phyloP scores from a whole-genome alignment of 2,329 filamentous ascomycete genomes.

The Trichoderma aggressivum region DNA sequence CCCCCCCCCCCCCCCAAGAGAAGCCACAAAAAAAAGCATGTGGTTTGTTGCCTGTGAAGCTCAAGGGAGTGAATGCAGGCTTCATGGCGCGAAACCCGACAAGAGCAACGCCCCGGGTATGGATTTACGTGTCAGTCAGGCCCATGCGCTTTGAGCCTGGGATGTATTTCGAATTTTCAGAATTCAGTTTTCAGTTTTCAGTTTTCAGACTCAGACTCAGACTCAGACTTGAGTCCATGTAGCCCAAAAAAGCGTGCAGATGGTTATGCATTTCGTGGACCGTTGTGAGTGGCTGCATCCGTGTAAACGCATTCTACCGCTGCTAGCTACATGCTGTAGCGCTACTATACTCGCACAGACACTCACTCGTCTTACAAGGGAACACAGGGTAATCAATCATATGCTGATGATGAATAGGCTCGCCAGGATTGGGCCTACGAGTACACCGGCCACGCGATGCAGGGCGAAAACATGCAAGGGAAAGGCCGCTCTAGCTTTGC shows the following conservation, averaged over 20 bases:
- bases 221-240: neutral
- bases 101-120: neutral
- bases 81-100: neutral
- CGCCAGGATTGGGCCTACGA: neutral
- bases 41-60: neutral
- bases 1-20: too few relatives aligned
- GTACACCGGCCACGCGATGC: neutral
- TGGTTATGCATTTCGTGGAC: neutral
- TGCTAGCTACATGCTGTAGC: neutral
- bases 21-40: neutral
- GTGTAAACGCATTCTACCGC: neutral
- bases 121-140: neutral
- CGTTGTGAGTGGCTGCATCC: neutral
- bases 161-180: neutral
- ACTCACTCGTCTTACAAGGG: neutral
- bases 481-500: neutral
- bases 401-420: neutral
- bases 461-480: neutral
- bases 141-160: neutral
- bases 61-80: neutral
- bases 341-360: neutral
- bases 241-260: neutral
- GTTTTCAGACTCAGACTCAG: neutral
- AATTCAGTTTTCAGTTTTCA: too few relatives aligned
- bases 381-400: neutral